These are phyloP conservation scores for Hypoxylon sp. DNA, from an alignment of 2,329 filamentous ascomycete genomes.

Conservation along the genomic window DNA sequence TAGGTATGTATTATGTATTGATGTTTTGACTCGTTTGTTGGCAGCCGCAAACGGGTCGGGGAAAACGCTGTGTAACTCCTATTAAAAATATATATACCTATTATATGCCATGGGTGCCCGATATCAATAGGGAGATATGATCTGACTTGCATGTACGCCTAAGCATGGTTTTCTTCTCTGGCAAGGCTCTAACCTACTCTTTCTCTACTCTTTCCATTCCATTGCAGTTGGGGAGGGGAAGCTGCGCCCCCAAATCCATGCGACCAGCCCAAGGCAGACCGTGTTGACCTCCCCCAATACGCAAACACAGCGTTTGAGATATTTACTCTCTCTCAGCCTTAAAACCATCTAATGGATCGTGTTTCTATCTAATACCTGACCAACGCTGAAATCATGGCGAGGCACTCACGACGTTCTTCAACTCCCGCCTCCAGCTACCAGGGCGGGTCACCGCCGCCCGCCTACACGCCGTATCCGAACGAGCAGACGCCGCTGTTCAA, in stretches of 20 bases:
- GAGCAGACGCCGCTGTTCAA: constrained; percentile 25
- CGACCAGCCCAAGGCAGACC: neutral
- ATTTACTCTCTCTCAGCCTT: neutral
- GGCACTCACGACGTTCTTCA: neutral
- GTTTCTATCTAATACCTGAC: neutral
- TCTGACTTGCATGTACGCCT: neutral
- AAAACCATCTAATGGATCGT: neutral
- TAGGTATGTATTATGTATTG: too few species aligned
- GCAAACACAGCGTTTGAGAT: neutral
- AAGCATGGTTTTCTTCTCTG: neutral
- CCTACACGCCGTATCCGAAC: constrained; percentile 22
- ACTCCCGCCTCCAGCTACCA: constrained; percentile 5
- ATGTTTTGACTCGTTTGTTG: neutral
- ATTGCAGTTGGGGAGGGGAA: constrained; percentile 15
- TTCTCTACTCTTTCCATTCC: neutral
- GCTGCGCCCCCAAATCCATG: constrained; percentile 11
- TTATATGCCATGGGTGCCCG: neutral
- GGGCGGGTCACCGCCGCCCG: constrained; percentile 31
- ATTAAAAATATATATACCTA: too few species aligned
- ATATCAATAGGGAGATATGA: neutral
- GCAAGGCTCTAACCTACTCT: too few species aligned
- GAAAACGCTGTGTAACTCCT: neutral
- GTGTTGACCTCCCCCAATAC: constrained; percentile 7
- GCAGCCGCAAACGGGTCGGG: neutral
- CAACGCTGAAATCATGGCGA: constrained; percentile 22